phyloP scores from a whole-genome alignment of 1,284 basidiomycete genomes.

The Leccinum ambiguum region DNA sequence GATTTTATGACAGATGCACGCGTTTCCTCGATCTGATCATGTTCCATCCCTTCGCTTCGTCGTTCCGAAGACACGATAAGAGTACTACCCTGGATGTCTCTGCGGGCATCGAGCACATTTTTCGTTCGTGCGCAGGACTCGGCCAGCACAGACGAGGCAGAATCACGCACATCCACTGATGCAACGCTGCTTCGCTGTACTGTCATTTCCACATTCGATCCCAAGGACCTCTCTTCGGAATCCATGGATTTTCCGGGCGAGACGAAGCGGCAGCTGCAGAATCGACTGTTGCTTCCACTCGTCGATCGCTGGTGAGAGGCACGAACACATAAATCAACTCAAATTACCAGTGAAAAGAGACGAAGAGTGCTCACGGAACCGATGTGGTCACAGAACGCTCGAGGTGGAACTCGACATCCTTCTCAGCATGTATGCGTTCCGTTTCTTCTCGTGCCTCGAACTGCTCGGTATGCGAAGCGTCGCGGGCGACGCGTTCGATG shows the following conservation, averaged over 20 bases:
- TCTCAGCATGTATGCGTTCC: neutral
- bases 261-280: neutral
- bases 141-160: neutral
- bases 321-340: slow-evolving; percentile 5
- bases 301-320: slow-evolving; percentile 3
- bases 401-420: neutral
- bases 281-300: neutral
- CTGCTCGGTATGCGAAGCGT: neutral
- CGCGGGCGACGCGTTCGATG: neutral
- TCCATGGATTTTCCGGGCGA: neutral
- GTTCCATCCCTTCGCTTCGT: neutral
- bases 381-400: neutral
- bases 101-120: neutral
- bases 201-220: neutral
- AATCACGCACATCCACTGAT: neutral
- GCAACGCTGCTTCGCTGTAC: neutral
- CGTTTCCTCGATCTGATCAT: neutral
- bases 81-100: neutral
- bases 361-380: slow-evolving; percentile 7
- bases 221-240: neutral
- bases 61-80: neutral
- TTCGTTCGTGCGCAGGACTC: neutral
- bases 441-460: neutral
- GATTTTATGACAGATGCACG: neutral
- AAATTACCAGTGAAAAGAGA: neutral